A percentile compares a stretch with the other conserved stretches of the same genome.
Conservation (phyloP, 495 filamentous ascomycete genomes). For the Astrothelium subdiscretum region DNA sequence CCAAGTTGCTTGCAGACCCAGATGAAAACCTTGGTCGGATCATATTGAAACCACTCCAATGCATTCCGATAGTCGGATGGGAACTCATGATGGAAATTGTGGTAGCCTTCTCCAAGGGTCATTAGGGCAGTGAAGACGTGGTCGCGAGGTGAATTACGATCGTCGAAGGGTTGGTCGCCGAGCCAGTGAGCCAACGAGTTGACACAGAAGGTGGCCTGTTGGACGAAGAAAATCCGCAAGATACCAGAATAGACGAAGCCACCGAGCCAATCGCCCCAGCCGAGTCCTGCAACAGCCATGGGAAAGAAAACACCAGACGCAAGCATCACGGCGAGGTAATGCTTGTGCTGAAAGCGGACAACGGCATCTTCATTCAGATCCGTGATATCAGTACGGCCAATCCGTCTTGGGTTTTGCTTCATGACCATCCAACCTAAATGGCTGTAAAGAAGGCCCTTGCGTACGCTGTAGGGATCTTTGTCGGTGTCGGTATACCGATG, state of each 20-base stretch:
- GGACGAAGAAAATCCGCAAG: constrained; percentile 93
- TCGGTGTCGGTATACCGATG: constrained; percentile 99
- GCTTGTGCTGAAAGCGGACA: constrained; percentile 86
- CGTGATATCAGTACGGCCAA: constrained; percentile 88
- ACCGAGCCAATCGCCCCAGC: constrained; percentile 82
- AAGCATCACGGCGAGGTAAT: constrained; percentile 84
- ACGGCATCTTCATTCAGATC: constrained; percentile 92
- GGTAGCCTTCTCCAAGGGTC: constrained; percentile 95
- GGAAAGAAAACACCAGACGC: constrained; percentile 83
- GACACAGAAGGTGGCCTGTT: constrained; percentile 99
- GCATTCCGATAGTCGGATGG: constrained; percentile 98
- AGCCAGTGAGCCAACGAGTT: constrained; percentile 99
- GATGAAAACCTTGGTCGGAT: constrained; percentile 98
- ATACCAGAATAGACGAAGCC: constrained; percentile 94
- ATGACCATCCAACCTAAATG: constrained; percentile 69
- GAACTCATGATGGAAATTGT: constrained; percentile 99
- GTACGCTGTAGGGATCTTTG: constrained; percentile 97
- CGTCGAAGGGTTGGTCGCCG: constrained; percentile 96
- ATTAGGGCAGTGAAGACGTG: constrained; percentile 92
- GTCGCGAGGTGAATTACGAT: constrained; percentile 95
- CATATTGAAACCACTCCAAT: constrained; percentile 92
- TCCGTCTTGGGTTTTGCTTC: constrained; percentile 40
- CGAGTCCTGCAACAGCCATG: constrained; percentile 68
- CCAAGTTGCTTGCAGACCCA: constrained; percentile 89
- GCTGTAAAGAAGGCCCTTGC: constrained; percentile 94